These are phyloP conservation scores for Diaporthe eres DNA, from an alignment of 2,329 filamentous ascomycete species.

Conservation along the genomic window DNA sequence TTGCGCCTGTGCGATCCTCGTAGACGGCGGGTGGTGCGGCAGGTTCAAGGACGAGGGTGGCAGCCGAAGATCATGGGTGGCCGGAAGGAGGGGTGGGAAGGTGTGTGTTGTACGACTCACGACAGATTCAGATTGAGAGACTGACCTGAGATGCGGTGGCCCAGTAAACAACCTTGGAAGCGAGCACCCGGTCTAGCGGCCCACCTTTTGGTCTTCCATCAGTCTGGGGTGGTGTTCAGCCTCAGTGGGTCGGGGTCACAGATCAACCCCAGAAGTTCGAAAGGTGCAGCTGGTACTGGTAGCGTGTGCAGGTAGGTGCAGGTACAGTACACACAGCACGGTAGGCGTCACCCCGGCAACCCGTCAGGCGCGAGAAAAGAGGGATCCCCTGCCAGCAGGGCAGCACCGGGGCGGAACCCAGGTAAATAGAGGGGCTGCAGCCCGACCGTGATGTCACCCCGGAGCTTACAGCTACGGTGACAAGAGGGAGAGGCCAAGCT, in stretches of 20 bases:
- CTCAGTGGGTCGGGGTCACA: conserved; percentile 35
- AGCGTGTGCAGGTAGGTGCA: conserved; percentile 2
- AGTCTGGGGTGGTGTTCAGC: conserved; percentile 36
- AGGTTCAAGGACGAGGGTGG: conserved; percentile 25
- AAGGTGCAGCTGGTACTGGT: conserved; percentile 5
- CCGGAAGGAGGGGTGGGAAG: conserved; percentile 1
- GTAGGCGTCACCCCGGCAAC: conserved; percentile 18
- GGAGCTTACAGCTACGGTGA: background rate
- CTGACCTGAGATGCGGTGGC: conserved; percentile 5
- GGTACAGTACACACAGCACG: conserved; percentile 5
- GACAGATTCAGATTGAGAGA: conserved; percentile 18
- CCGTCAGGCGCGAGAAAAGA: background rate
- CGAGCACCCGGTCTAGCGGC: conserved; percentile 2
- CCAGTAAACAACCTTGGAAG: conserved; percentile 32
- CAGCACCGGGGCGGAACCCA: background rate
- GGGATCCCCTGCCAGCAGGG: conserved; percentile 8
- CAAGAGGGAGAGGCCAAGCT: conserved; percentile 12
- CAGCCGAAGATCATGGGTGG: conserved; percentile 22
- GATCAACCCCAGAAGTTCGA: conserved; percentile 29
- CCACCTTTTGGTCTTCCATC: background rate
- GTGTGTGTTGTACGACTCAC: conserved; percentile 26
- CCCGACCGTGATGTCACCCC: conserved; percentile 29
- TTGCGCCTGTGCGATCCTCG: conserved; percentile 36
- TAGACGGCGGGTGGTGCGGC: conserved; percentile 18
- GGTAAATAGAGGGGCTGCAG: conserved; percentile 28